Evolutionary conservation across 2,329 filamentous ascomycete genomes (phyloP), one percentile per base, ranked within the genome.

Genomic region (Chrysoporthe puriensis): DNA sequence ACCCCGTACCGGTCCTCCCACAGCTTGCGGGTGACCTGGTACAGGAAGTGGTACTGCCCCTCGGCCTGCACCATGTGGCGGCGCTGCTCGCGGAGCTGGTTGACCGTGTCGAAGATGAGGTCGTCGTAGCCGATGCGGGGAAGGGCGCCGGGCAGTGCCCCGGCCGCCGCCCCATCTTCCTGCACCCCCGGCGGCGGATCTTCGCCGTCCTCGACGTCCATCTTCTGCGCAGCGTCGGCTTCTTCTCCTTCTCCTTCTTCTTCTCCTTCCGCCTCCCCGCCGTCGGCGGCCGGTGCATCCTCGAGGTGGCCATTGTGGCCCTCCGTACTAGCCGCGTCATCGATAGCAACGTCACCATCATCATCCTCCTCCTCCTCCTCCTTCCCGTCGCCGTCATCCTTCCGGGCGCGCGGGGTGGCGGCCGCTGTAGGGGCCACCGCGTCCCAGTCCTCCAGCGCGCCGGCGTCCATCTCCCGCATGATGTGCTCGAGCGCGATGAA

Each of bases 401-500:
- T 48, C 36, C 52, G 50, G n/a, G n/a, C n/a, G n/a, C n/a, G n/a
- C n/a, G n/a, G n/a, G n/a, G n/a, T n/a, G n/a, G n/a, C n/a, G n/a
- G n/a, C n/a, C n/a, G n/a, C n/a, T n/a, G n/a, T n/a, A n/a, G 36
- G 67, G 14, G 42, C 46, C 4, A 63, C 57, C 48, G 73, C 73
- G 64, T 83, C 80, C 68, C 79, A 80, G 34, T 81, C 76, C 70
- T 86, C 82, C 62, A 97, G 80, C 32, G 89, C 85, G 62, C 94
- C 95, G 6, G 89, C 86, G 36, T 92, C 89, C 11, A 98, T 84
- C 78, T 97, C 93, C 46, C 90, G 86, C 71, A 97, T 85, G 36
- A 99, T 86, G 78, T 96, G 93, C 79, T 98, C 96, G n/a, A 99
- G 86, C 1, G 93, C 91, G 74, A 99, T 97, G 76, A 98, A 99